Evolutionary conservation across 2,329 filamentous ascomycete species (phyloP), one percentile per base, ranked within the genome.

Genomic region (Coniella vitis): DNA sequence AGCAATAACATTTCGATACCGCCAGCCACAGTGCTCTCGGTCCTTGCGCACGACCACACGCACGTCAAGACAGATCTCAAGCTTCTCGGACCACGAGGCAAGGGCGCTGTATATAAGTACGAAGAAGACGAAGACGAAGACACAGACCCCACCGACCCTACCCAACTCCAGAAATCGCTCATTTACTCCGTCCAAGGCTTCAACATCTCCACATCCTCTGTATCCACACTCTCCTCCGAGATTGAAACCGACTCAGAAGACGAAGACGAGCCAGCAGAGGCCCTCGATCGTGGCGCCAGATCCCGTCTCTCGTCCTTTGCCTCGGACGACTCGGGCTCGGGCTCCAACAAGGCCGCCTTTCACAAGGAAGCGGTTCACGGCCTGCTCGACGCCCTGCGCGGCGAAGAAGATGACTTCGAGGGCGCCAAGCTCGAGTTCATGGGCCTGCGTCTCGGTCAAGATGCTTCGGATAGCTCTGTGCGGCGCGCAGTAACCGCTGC

Each of bases 401-500:
- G 81, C 52, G 85, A 83, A 19, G 78, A 80, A 13, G 79, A 82
- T 10, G 87, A 94, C 62, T 93, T 95, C 55, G 90, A 95, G 60
- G 75, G 74, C 2, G 79, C 81, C 43, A 89, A 91, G 63, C 79
- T 97, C 31, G 93, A 98, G 64, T 86, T 98, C 54, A 95, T 90
- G 72, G 87, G 89, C 40, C 75, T 97, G n/a, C 85, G 91, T 10
- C 87, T 98, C 65, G 86, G 84, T 47, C 88, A 87, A 60, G 89
- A 97, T 60, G 93, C 93, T 2, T 90, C 89, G 1, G 91, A 95
- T 61, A 78, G 84, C 56, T 86, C 93, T 65, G 87, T 97, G 60
- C 87, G 91, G 38, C 84, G 85, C 31, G 90, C 93, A 14, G 84
- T 97, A 3, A 88, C 88, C 2, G 81, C 84, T 2, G 87, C 90